Percentiles rank a stretch among this genome's conserved stretches.
Conservation (phyloP, 1,284 basidiomycete species). For the Heterobasidion irregulare region DNA sequence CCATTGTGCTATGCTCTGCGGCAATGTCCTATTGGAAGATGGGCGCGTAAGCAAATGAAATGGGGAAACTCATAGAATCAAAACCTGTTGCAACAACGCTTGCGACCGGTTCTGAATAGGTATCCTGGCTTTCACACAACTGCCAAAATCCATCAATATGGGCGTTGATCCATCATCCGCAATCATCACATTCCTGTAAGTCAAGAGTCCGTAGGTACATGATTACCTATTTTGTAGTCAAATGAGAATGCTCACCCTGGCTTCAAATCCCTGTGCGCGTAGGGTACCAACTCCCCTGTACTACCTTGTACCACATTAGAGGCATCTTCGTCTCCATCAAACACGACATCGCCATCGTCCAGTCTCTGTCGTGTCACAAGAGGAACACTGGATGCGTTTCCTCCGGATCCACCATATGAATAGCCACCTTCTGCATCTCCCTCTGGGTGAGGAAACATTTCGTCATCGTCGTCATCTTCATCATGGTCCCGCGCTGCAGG, state of each 20-base stretch:
- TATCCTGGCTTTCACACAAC: slow-evolving; percentile 75
- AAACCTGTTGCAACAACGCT: slow-evolving; percentile 78
- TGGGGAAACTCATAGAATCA: not conserved
- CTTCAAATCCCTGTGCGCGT: slow-evolving; percentile 96
- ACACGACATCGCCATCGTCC: slow-evolving; percentile 53
- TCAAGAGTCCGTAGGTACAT: not conserved
- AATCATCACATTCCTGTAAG: slow-evolving; percentile 87
- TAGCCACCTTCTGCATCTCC: slow-evolving; percentile 65
- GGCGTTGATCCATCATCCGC: slow-evolving; percentile 81
- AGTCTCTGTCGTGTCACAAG: slow-evolving; percentile 44
- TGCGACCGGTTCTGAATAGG: slow-evolving; percentile 75
- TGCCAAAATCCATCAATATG: slow-evolving; percentile 98
- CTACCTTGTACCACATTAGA: slow-evolving; percentile 25
- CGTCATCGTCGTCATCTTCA: slow-evolving; percentile 48
- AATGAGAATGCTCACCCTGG: slow-evolving; percentile 61
- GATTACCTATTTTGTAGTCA: not conserved
- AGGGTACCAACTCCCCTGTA: slow-evolving; percentile 61
- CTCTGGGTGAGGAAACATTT: slow-evolving; percentile 62
- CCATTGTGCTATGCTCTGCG: slow-evolving; percentile 94
- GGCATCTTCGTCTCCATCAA: slow-evolving; percentile 72
- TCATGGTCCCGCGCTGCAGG: slow-evolving; percentile 16
- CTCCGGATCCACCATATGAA: slow-evolving; percentile 45
- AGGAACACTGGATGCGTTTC: slow-evolving; percentile 29
- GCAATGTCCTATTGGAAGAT: slow-evolving; percentile 68
- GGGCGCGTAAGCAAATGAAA: not conserved